These are phyloP conservation scores for Hypoxylon sp. DNA, from an alignment of 2,329 filamentous ascomycete genomes.

Conservation along the genomic window DNA sequence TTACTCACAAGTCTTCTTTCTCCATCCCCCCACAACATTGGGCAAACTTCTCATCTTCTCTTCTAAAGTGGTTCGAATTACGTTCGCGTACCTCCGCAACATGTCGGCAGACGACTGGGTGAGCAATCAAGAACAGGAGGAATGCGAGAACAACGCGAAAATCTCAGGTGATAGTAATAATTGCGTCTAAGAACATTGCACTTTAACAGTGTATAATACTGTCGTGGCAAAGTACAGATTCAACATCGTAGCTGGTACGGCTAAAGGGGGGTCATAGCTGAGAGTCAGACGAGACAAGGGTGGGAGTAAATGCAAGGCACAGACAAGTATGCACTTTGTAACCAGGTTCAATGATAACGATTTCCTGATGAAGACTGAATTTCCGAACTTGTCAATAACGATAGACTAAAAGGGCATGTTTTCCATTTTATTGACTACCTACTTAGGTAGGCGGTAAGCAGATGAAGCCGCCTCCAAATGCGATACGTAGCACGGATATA, in stretches of 20 bases:
- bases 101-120: constrained; percentile 50
- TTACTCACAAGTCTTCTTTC: background rate
- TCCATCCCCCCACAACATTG: background rate
- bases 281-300: background rate
- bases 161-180: background rate
- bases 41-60: constrained; percentile 27
- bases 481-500: background rate
- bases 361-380: background rate
- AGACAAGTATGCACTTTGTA: background rate
- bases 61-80: constrained; percentile 50
- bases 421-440: constrained; percentile 1
- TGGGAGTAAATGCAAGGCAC: background rate
- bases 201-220: background rate
- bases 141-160: constrained; percentile 9
- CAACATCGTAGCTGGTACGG: background rate
- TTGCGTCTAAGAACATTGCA: background rate
- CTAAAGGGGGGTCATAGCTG: background rate
- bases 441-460: background rate
- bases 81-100: constrained; percentile 49
- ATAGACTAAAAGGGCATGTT: background rate
- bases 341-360: constrained; percentile 1
- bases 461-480: too few species aligned
- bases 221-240: background rate
- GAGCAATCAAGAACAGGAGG: constrained; percentile 41
- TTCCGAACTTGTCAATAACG: background rate